Conservation (phyloP, 2,329 filamentous ascomycete genomes). For the Onygenales sp. region DNA sequence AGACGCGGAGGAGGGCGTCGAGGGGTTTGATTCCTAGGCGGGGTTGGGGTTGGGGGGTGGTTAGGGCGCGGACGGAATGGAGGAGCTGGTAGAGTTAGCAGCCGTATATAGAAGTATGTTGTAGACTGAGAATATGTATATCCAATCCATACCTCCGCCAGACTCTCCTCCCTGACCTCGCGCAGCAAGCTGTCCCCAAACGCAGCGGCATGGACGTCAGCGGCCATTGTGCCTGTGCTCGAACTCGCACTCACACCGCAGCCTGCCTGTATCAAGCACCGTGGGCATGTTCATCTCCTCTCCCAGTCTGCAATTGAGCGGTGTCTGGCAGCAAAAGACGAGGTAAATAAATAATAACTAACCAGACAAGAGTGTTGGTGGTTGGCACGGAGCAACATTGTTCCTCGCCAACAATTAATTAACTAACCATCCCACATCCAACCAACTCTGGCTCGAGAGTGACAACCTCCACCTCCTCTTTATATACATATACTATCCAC, state of each 20-base stretch:
- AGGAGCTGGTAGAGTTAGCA: slow-evolving; percentile 28
- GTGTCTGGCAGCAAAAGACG: too few relatives aligned
- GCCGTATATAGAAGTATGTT: neutral
- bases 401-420: too few relatives aligned
- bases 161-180: slow-evolving; percentile 39
- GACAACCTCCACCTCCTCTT: too few relatives aligned
- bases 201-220: neutral
- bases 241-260: neutral
- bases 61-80: slow-evolving; percentile 21
- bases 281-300: too few relatives aligned
- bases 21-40: slow-evolving; percentile 37
- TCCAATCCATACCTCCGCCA: slow-evolving; percentile 39
- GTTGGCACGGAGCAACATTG: too few relatives aligned
- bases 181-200: slow-evolving; percentile 43
- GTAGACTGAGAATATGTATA: slow-evolving; percentile 1
- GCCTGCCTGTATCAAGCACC: too few relatives aligned
- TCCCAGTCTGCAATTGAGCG: too few relatives aligned
- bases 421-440: neutral
- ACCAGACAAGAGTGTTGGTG: too few relatives aligned
- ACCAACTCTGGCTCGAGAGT: neutral
- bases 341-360: too few relatives aligned
- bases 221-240: neutral
- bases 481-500: slow-evolving; percentile 4
- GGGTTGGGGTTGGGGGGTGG: slow-evolving; percentile 7
- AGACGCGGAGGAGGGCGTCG: slow-evolving; percentile 34